Base-by-base conservation (phyloP, 805 yeast genomes). In the Kodamaea kaohsiungensis region DNA sequence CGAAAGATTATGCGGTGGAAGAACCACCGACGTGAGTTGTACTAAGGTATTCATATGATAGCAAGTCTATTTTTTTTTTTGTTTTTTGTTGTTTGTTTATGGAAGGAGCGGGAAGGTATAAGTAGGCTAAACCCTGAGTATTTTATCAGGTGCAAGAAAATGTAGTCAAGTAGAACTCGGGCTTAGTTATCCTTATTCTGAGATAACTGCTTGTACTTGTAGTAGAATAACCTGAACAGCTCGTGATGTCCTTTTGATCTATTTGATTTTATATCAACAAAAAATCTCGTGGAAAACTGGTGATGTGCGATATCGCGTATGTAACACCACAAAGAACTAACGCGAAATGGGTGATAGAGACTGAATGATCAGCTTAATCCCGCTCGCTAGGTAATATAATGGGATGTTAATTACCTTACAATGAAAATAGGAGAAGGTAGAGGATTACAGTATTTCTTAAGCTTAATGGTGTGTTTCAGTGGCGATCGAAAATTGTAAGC, bases 1-100 rank as follows among this genome's bases (percentile, higher is more conserved):
- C 35, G 51, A 48, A 13, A 38, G 40, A 45, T 48, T 48, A 15
- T 48, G 37, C 12, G 51, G 51, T 19, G 51, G 51, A 12, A 40
- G 30, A 8, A 48, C 17, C 45, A 48, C 25, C 3, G 51, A 40
- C 19, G 45, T 40, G 25, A 40, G 45, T 22, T 40, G 45, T 19
- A 17, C 45, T 4, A 40, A 17, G 12, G 45, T 40, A 22, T 40
- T 40, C 45, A 40, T 40, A 2, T 15, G 35, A 8, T 8, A 30
- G 35, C 35, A 30, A 30, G 35, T 30, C 35, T 30, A 30, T 30
- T 30, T 30, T 30, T 30, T 30, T 30, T 30, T 30, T 30, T 30
- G 35, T 30, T 30, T 30, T 30, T 30, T 30, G 35, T 30, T 30
- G 35, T 30, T 30, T 30, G 35, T 30, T 30, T 30, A 30, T 30